Conservation (phyloP, 257 asterid species). For the Nicotiana attenuata region DNA sequence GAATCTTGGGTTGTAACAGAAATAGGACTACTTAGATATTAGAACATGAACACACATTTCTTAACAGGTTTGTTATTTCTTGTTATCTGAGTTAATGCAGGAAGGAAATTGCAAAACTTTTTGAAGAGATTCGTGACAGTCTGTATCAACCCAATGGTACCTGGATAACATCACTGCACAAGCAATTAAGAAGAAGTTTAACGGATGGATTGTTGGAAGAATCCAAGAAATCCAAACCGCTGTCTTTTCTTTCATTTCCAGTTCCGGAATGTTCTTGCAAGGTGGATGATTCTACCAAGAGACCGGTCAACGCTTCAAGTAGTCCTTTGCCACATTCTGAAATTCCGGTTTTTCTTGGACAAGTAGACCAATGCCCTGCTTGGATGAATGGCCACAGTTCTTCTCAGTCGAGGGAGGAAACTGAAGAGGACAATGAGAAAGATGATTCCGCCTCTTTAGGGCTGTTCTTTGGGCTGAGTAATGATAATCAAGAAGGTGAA, state of each 20-base stretch:
- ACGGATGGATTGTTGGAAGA: constrained; percentile 51
- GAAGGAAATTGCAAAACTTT: constrained; percentile 44
- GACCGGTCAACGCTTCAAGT: constrained; percentile 28
- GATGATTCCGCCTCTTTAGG: constrained; percentile 50
- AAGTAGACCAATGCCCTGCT: constrained; percentile 55
- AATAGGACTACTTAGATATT: not conserved
- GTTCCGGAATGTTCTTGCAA: constrained; percentile 79
- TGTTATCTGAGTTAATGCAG: constrained; percentile 30
- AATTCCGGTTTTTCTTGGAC: constrained; percentile 33
- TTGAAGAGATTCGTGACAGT: constrained; percentile 67
- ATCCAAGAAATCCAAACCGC: constrained; percentile 38
- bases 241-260: constrained; percentile 76
- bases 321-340: constrained; percentile 30
- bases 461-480: constrained; percentile 46
- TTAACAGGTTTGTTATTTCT: not conserved
- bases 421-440: constrained; percentile 51
- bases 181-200: constrained; percentile 51
- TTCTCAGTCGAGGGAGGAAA: constrained; percentile 36
- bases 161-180: constrained; percentile 60
- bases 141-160: constrained; percentile 77
- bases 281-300: constrained; percentile 20
- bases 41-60: not conserved
- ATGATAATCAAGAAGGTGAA: constrained; percentile 43
- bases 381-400: constrained; percentile 41
- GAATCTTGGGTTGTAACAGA: not conserved